A percentile compares a stretch with the other conserved stretches of the same genome.
Evolutionary conservation across 1,284 basidiomycete species (phyloP).

Genomic region (Leccinum pseudoinsigne): DNA sequence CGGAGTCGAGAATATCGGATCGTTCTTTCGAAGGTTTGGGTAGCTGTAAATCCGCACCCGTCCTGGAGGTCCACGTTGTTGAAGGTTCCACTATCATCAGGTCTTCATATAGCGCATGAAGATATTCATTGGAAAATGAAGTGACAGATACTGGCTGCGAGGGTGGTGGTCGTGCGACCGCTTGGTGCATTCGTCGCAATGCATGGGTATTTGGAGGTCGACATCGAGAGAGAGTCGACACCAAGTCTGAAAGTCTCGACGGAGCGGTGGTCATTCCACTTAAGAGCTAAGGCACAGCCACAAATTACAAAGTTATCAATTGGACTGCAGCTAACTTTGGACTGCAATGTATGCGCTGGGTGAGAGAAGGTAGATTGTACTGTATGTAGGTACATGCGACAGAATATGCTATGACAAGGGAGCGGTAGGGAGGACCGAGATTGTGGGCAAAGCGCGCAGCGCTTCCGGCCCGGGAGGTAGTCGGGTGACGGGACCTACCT

Average conservation of each 20-base stretch:
- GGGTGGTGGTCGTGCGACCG: slow-evolving; percentile 6
- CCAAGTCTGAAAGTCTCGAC: slow-evolving; percentile 7
- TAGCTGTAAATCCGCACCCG: not conserved
- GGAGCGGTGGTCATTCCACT: not conserved
- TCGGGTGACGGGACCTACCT: too few species aligned
- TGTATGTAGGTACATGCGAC: too few species aligned
- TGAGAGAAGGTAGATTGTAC: too few species aligned
- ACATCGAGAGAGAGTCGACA: slow-evolving; percentile 6
- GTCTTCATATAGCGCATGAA: not conserved
- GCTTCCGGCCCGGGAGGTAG: too few species aligned
- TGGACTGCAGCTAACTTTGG: too few species aligned
- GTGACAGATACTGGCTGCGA: not conserved
- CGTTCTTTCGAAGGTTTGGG: not conserved
- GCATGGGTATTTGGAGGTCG: not conserved
- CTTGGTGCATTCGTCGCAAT: slow-evolving; percentile 26
- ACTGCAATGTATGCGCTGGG: too few species aligned
- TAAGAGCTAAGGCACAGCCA: not conserved
- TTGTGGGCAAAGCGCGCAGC: too few species aligned
- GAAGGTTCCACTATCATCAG: not conserved
- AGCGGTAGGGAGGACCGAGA: too few species aligned
- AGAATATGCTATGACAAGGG: too few species aligned
- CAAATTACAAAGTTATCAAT: not conserved
- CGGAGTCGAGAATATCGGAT: not conserved
- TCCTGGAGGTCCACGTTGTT: not conserved
- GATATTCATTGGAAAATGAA: not conserved